Evolutionary conservation across 805 yeast species (phyloP).

Genomic region (Ogataea wickerhamii): DNA sequence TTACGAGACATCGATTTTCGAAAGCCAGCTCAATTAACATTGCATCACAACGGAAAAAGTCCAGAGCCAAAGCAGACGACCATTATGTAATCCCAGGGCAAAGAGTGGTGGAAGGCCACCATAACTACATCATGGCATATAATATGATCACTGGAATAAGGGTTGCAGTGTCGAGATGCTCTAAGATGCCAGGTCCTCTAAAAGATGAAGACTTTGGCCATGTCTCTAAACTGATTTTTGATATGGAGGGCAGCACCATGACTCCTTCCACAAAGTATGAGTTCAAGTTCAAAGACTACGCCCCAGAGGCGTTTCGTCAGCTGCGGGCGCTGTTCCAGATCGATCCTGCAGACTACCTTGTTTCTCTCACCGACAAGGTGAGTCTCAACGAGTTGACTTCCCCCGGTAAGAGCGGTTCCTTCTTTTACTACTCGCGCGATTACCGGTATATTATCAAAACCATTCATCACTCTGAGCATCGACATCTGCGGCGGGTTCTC

Average conservation of each 20-base stretch:
- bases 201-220: conserved; percentile 65
- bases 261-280: conserved; percentile 94
- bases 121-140: conserved; percentile 89
- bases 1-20: conserved; percentile 17
- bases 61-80: conserved; percentile 26
- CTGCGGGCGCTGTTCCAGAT: conserved; percentile 74
- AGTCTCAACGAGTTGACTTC: conserved; percentile 88
- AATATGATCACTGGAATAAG: conserved; percentile 97
- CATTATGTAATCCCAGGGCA: conserved; percentile 31
- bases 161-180: conserved; percentile 88
- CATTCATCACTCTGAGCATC: conserved; percentile 89
- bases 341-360: conserved; percentile 93
- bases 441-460: conserved; percentile 93
- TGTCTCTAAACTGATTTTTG: conserved; percentile 81
- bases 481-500: conserved; percentile 68
- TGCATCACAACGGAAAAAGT: conserved; percentile 17
- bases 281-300: conserved; percentile 93
- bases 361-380: conserved; percentile 89
- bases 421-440: conserved; percentile 92
- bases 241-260: conserved; percentile 77
- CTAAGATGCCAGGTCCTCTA: conserved; percentile 76
- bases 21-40: conserved; percentile 24
- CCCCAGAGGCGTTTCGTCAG: conserved; percentile 91
- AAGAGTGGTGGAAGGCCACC: conserved; percentile 70
- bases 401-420: conserved; percentile 96